These are phyloP conservation scores for Chimonanthus salicifolius DNA, from an alignment of 164 flowering plant species.

Conservation along the genomic window DNA sequence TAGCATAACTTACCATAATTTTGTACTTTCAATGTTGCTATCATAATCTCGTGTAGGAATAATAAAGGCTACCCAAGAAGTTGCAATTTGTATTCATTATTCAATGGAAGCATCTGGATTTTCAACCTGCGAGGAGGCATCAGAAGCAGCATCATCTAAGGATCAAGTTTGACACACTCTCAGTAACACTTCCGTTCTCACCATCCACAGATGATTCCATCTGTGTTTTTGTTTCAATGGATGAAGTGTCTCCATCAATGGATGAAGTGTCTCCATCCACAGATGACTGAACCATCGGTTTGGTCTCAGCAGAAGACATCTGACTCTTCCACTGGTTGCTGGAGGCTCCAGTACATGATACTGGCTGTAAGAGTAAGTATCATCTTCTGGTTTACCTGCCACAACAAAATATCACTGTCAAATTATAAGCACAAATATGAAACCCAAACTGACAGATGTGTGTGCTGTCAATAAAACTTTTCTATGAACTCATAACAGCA, in stretches of 20 bases:
- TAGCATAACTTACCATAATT: background rate
- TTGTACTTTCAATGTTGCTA: background rate
- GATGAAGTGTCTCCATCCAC: slow-evolving; percentile 29
- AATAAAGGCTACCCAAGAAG: background rate
- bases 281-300: slow-evolving; percentile 14
- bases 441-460: too few species aligned
- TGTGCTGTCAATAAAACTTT: too few species aligned
- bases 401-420: background rate
- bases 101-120: slow-evolving; percentile 17
- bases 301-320: slow-evolving; percentile 25
- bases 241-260: slow-evolving; percentile 26
- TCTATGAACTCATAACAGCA: too few species aligned
- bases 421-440: background rate
- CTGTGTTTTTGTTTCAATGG: slow-evolving; percentile 15
- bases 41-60: background rate
- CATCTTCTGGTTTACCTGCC: slow-evolving; percentile 94
- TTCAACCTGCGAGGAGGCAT: slow-evolving; percentile 31
- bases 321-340: slow-evolving; percentile 41
- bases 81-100: slow-evolving; percentile 4
- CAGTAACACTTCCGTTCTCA: slow-evolving; percentile 24
- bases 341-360: slow-evolving; percentile 94
- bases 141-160: slow-evolving; percentile 48
- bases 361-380: slow-evolving; percentile 78
- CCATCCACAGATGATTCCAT: slow-evolving; percentile 22
- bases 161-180: slow-evolving; percentile 50